Evolutionary conservation across 495 filamentous ascomycete species (phyloP), one percentile per base, ranked within the genome.

Genomic region (Penicillium macrosclerotiorum): DNA sequence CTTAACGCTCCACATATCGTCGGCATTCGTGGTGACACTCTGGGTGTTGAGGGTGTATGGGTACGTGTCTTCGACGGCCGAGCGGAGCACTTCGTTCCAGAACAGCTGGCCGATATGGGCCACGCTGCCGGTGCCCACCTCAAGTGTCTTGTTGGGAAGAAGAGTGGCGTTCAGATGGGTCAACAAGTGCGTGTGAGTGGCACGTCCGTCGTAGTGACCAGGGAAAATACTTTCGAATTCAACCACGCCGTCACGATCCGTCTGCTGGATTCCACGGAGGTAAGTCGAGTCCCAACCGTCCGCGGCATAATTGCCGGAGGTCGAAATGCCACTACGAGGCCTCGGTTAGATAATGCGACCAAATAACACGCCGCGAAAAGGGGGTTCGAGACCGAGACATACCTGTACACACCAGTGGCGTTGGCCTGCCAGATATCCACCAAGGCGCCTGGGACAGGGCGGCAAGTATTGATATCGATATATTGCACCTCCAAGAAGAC

Each of bases 31-130:
- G 1, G 73, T 80, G 26, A 79, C 49, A 1, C 27, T 24, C 37
- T 80, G 75, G 0, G 64, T 77, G 71, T 85, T 85, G 36, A 63
- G 68, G 42, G 40, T 74, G 54, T 86, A 86, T 0, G 77, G 78
- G 38, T 62, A 64, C 8, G 66, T 73, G n/a, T 65, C 58, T 52
- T 82, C 77, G 29, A 86, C 78, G 25, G 69, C 71, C 8, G 51
- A 60, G 48, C 79, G 73, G 14, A 84, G 72, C 23, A 67, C 71
- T 53, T 85, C 73, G 41, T 79, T 77, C 63, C 77, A 87, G 75
- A 81, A 86, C 11, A 85, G 49, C 59, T 86, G 81, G 29, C 65
- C 65, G 32, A 65, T 69, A 35, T 69, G 63, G 3, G 61, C 56
- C 25, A 69, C 49, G 30, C 59, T 67, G 41, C 65, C 65, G 29